A percentile compares a stretch with the other conserved stretches of the same genome.
phyloP scores from a whole-genome alignment of 2,329 filamentous ascomycete genomes.

The Sporothrix brasiliensis region DNA sequence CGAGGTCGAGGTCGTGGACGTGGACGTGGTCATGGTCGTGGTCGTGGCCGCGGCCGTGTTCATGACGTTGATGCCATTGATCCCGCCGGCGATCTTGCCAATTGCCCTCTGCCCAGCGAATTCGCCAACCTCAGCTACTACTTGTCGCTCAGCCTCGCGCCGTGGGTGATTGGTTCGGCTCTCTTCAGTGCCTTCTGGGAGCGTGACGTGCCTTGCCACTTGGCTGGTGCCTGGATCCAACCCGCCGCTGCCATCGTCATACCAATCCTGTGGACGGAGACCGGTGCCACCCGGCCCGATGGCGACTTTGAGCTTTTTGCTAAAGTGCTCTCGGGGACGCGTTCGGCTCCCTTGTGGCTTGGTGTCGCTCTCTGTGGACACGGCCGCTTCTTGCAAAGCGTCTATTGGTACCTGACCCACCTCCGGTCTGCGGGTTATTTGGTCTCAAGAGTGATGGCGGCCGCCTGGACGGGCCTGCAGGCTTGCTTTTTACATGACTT shows the following conservation, averaged over 20 bases:
- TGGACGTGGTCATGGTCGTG: too few relatives aligned
- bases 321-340: constrained; percentile 30
- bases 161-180: constrained; percentile 3
- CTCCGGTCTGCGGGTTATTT: not conserved
- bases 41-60: too few relatives aligned
- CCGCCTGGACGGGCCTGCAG: constrained; percentile 30
- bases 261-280: constrained; percentile 22
- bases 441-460: constrained; percentile 18
- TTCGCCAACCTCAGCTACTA: constrained; percentile 30
- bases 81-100: not conserved
- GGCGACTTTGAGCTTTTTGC: constrained; percentile 29
- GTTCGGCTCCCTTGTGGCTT: constrained; percentile 31
- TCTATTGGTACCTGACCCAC: not conserved
- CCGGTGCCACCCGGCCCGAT: not conserved
- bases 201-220: constrained; percentile 30
- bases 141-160: constrained; percentile 30
- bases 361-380: constrained; percentile 29
- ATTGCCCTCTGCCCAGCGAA: constrained; percentile 21
- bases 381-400: constrained; percentile 13
- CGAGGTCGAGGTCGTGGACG: too few relatives aligned
- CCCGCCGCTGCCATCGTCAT: constrained; percentile 25
- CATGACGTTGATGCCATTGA: too few relatives aligned
- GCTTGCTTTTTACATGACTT: constrained; percentile 26
- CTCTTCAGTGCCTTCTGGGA: constrained; percentile 33
- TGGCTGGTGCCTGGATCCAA: constrained; percentile 29